These are phyloP conservation scores for Alloteropsis semialata DNA, from an alignment of 176 grass and related monocot species.

Conservation along the genomic window DNA sequence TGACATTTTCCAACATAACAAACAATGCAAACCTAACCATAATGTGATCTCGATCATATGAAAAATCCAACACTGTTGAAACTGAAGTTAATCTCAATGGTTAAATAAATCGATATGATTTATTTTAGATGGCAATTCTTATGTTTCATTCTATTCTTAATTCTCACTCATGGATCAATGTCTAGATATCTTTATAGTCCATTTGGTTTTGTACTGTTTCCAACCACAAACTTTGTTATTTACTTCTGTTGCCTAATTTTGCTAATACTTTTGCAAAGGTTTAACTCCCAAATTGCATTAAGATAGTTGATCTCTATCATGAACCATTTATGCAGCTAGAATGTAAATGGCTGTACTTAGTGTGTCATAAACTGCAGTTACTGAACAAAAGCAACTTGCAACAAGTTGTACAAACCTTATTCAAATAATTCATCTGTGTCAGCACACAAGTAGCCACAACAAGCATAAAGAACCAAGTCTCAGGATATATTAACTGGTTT, in stretches of 20 bases:
- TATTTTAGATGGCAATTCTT: not conserved
- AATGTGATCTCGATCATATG: not conserved
- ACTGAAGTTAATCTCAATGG: not conserved
- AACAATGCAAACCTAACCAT: not conserved
- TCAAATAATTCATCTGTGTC: slow-evolving; percentile 99
- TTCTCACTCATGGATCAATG: not conserved
- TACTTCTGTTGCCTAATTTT: not conserved
- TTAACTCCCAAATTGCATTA: not conserved
- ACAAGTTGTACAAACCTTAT: slow-evolving; percentile 64
- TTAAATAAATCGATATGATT: not conserved
- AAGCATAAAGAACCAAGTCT: slow-evolving; percentile 97
- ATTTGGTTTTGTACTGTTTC: not conserved
- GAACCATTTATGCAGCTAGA: not conserved
- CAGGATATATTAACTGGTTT: slow-evolving; percentile 85
- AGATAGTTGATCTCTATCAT: not conserved
- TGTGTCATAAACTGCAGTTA: not conserved
- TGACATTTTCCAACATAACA: not conserved
- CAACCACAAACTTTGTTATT: not conserved
- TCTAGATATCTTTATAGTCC: not conserved
- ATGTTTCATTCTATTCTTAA: not conserved
- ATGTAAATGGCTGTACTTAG: not conserved
- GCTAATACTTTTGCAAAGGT: not conserved
- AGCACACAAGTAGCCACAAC: slow-evolving; percentile 82
- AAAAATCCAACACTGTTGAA: not conserved
- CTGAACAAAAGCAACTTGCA: not conserved